phyloP scores from a whole-genome alignment of 495 filamentous ascomycete species.

The Trichoderma erinaceum region DNA sequence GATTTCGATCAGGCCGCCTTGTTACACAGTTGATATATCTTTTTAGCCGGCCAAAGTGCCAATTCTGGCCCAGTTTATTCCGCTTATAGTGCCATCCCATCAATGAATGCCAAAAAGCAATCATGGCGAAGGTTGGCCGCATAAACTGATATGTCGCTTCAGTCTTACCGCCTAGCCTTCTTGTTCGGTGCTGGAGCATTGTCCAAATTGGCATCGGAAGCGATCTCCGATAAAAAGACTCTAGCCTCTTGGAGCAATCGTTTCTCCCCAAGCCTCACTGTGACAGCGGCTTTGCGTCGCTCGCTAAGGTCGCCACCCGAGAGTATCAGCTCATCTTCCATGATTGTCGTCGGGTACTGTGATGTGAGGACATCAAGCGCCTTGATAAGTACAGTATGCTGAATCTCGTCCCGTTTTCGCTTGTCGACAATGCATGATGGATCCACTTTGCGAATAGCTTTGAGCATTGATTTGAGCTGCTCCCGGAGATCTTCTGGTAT shows the following conservation, averaged over 20 bases:
- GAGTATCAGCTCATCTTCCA: slow-evolving; percentile 56
- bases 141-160: not conserved
- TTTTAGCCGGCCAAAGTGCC: slow-evolving; percentile 4
- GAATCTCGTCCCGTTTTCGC: slow-evolving; percentile 32
- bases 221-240: not conserved
- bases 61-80: not conserved
- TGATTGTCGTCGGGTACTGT: slow-evolving; percentile 58
- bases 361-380: slow-evolving; percentile 38
- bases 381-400: slow-evolving; percentile 33
- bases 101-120: not conserved
- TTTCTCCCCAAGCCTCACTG: slow-evolving; percentile 79
- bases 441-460: slow-evolving; percentile 36
- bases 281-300: slow-evolving; percentile 60
- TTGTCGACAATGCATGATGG: slow-evolving; percentile 34
- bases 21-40: not conserved
- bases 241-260: slow-evolving; percentile 50
- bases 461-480: slow-evolving; percentile 36
- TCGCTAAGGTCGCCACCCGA: slow-evolving; percentile 24
- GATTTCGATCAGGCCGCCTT: not conserved
- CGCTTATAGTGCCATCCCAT: not conserved
- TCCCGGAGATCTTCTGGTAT: slow-evolving; percentile 34
- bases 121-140: not conserved
- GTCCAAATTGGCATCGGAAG: not conserved
- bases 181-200: not conserved
- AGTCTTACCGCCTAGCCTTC: not conserved